These are phyloP conservation scores for Nidularia sp. DNA, from an alignment of 768 basidiomycete genomes.

Conservation along the genomic window DNA sequence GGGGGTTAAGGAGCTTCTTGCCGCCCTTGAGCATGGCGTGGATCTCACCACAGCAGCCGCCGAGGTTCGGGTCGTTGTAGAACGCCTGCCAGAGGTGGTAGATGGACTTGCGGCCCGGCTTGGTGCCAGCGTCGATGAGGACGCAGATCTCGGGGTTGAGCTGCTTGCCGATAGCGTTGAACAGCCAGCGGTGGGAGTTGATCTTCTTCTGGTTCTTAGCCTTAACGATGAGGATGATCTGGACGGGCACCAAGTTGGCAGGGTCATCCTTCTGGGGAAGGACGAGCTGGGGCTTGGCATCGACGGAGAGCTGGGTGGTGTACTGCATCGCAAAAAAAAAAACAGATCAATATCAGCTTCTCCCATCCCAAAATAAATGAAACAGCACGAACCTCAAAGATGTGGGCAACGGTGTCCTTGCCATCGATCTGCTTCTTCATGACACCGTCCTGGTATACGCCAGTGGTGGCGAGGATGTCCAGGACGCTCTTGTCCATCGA, in stretches of 20 bases:
- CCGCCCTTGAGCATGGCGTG: constrained; percentile 96
- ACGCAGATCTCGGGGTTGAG: constrained; percentile 88
- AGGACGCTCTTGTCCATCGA: constrained; percentile 88
- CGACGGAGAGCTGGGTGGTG: constrained; percentile 93
- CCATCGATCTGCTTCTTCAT: constrained; percentile 86
- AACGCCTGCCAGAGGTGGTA: constrained; percentile 95
- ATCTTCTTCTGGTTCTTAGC: constrained; percentile 96
- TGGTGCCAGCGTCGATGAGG: constrained; percentile 92
- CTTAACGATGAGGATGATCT: constrained; percentile 87
- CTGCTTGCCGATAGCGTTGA: constrained; percentile 87
- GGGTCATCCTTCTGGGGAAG: constrained; percentile 86
- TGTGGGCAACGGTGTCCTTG: constrained; percentile 84
- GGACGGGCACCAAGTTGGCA: constrained; percentile 90
- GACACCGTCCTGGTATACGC: constrained; percentile 86
- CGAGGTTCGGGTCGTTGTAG: constrained; percentile 73
- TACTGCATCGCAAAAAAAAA: constrained; percentile 47
- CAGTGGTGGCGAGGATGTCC: constrained; percentile 78
- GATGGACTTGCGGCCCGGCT: constrained; percentile 93
- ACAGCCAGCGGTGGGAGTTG: constrained; percentile 93
- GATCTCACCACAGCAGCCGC: constrained; percentile 92
- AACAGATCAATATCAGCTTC: neutral
- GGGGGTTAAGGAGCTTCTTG: constrained; percentile 84
- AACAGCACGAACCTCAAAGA: constrained; percentile 56
- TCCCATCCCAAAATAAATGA: no score
- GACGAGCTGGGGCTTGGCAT: constrained; percentile 84